A percentile compares a stretch with the other conserved stretches of the same genome.
These are phyloP conservation scores for Oleoguttula mirabilis DNA, from an alignment of 495 filamentous ascomycete genomes.

Conservation along the genomic window DNA sequence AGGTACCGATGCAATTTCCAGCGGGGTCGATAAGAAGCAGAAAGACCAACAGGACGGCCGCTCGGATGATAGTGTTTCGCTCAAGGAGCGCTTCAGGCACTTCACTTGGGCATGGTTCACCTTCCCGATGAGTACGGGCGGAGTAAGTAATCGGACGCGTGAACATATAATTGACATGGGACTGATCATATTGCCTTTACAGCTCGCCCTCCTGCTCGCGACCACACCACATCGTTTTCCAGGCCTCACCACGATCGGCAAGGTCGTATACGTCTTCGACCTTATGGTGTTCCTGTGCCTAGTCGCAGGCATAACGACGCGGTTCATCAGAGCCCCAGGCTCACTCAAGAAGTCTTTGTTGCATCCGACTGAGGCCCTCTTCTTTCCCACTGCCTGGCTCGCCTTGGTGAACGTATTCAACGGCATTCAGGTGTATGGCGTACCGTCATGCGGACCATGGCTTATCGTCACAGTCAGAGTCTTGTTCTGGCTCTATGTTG, in stretches of 20 bases:
- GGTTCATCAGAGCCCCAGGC: conserved; percentile 12
- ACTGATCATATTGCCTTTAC: too few relatives aligned
- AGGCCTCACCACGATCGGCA: conserved; percentile 24
- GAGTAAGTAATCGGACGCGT: too few relatives aligned
- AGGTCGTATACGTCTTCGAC: conserved; percentile 33
- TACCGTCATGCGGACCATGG: conserved; percentile 22
- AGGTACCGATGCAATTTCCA: too few relatives aligned
- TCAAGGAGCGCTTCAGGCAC: too few relatives aligned
- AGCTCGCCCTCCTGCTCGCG: conserved; percentile 14
- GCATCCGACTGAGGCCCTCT: conserved; percentile 21
- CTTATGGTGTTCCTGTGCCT: conserved; percentile 45
- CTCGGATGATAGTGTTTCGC: too few relatives aligned
- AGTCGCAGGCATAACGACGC: conserved; percentile 36
- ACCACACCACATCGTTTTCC: conserved; percentile 19
- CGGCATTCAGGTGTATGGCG: conserved; percentile 20
- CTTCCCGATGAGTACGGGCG: conserved; percentile 23
- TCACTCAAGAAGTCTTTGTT: conserved; percentile 8
- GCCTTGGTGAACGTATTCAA: conserved; percentile 12
- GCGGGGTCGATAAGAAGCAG: too few relatives aligned
- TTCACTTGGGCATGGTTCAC: conserved; percentile 18
- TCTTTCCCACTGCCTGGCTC: conserved; percentile 5
- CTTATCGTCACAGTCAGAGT: conserved; percentile 32
- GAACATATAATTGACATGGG: too few relatives aligned
- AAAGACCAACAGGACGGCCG: too few relatives aligned
- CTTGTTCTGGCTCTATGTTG: conserved; percentile 42